Conservation (phyloP, 805 yeast species). For the Kodamaea lidongshanica region DNA sequence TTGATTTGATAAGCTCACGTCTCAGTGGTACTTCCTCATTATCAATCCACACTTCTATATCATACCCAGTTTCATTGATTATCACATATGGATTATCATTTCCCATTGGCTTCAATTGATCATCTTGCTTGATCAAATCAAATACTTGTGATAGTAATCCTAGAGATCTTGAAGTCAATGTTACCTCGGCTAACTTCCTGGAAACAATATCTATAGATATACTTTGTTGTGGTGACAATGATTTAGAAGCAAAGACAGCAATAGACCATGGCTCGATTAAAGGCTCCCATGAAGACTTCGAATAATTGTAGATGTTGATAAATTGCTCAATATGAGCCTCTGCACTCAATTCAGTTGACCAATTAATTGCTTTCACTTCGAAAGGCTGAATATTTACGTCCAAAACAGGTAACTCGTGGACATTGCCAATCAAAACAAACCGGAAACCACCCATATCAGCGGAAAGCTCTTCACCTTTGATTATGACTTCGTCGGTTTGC, state of each 20-base stretch:
- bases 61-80: conserved; percentile 78
- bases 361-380: conserved; percentile 60
- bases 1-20: conserved; percentile 38
- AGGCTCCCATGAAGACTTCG: conserved; percentile 94
- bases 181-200: conserved; percentile 68
- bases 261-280: conserved; percentile 83
- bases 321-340: conserved; percentile 58
- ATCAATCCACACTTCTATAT: conserved; percentile 79
- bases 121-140: conserved; percentile 48
- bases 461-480: conserved; percentile 63
- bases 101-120: conserved; percentile 59
- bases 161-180: conserved; percentile 75
- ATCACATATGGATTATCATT: conserved; percentile 78
- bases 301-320: conserved; percentile 77
- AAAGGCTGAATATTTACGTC: conserved; percentile 73
- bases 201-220: conserved; percentile 67
- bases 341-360: conserved; percentile 81
- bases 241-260: conserved; percentile 59
- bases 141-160: conserved; percentile 69
- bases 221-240: conserved; percentile 39
- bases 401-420: conserved; percentile 81
- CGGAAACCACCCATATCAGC: conserved; percentile 71
- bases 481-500: conserved; percentile 25
- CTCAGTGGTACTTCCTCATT: conserved; percentile 15
- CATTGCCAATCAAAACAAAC: conserved; percentile 80